Percentiles rank a stretch among this genome's conserved stretches.
Conservation (phyloP, 495 filamentous ascomycete species). For the Penicillium turbatum region DNA sequence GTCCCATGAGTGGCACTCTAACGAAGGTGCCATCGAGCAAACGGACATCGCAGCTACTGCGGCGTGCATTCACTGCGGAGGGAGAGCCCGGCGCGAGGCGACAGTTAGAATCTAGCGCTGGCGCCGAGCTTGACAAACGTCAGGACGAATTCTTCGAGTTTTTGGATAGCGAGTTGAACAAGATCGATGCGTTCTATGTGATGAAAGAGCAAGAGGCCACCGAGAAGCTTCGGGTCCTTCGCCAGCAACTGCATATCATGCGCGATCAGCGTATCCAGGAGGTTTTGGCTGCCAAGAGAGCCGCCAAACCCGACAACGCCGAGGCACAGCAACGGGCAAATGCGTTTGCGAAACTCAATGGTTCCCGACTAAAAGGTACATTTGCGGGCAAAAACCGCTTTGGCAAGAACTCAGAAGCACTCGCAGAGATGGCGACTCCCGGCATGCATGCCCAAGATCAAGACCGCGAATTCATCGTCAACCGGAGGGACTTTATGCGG, state of each 20-base stretch:
- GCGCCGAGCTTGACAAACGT: slow-evolving; percentile 51
- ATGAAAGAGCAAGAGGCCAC: slow-evolving; percentile 76
- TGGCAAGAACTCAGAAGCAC: slow-evolving; percentile 55
- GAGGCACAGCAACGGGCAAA: slow-evolving; percentile 16
- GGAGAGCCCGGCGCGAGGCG: slow-evolving; percentile 27
- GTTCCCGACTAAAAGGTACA: slow-evolving; percentile 24
- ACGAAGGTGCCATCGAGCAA: slow-evolving; percentile 16
- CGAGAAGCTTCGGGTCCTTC: slow-evolving; percentile 61
- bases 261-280: slow-evolving; percentile 71
- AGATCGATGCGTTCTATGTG: slow-evolving; percentile 82
- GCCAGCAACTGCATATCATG: slow-evolving; percentile 85
- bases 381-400: slow-evolving; percentile 36
- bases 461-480: slow-evolving; percentile 26
- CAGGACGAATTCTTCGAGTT: slow-evolving; percentile 77
- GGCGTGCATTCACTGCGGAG: slow-evolving; percentile 36
- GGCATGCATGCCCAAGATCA: slow-evolving; percentile 30
- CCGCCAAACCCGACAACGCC: neutral
- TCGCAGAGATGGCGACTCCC: slow-evolving; percentile 50
- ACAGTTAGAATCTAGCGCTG: slow-evolving; percentile 34
- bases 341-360: slow-evolving; percentile 24
- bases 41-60: slow-evolving; percentile 32
- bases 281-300: slow-evolving; percentile 38
- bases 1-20: slow-evolving; percentile 11
- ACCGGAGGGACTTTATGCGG: slow-evolving; percentile 62
- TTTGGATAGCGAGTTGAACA: slow-evolving; percentile 72